Percentiles rank a stretch among this genome's conserved stretches.
Evolutionary conservation across 2,329 filamentous ascomycete species (phyloP).

Genomic region (Mycosphaerella arachidis): DNA sequence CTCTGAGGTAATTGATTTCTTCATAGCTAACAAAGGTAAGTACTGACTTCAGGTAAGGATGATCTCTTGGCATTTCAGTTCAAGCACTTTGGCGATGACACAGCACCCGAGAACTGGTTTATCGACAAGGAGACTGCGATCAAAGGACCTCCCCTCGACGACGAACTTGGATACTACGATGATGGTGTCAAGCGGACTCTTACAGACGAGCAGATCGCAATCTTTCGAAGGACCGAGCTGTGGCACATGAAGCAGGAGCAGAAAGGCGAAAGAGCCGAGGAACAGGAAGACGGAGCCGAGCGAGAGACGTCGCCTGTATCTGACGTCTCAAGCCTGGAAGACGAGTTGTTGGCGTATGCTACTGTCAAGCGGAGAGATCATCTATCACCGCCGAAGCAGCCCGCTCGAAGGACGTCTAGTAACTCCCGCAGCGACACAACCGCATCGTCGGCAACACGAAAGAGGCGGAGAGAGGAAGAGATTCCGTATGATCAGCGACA

Average conservation of each 20-base stretch:
- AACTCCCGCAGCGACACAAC: constrained; percentile 21
- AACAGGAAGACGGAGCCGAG: constrained; percentile 8
- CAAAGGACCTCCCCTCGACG: constrained; percentile 36
- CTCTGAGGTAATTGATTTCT: constrained; percentile 29
- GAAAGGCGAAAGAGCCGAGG: constrained; percentile 6
- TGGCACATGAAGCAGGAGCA: constrained; percentile 60
- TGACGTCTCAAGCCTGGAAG: constrained; percentile 26
- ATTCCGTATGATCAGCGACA: constrained; percentile 31
- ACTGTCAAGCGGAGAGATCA: constrained; percentile 5
- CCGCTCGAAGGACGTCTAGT: constrained; percentile 11
- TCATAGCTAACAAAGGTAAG: constrained; percentile 21
- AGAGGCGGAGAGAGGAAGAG: constrained; percentile 14
- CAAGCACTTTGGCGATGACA: constrained; percentile 40
- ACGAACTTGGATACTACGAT: constrained; percentile 74
- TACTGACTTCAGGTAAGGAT: constrained; percentile 36
- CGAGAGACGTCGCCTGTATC: constrained; percentile 19
- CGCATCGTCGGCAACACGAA: constrained; percentile 12
- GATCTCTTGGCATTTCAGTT: constrained; percentile 42
- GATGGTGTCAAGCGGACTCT: constrained; percentile 85
- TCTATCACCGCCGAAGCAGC: background rate
- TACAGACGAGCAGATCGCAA: constrained; percentile 84
- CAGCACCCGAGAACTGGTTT: constrained; percentile 34
- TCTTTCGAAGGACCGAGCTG: constrained; percentile 86
- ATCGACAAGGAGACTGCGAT: constrained; percentile 25
- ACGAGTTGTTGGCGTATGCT: constrained; percentile 19